These are phyloP conservation scores for Epichloe coenophiala DNA, from an alignment of 2,329 filamentous ascomycete genomes.

Conservation along the genomic window DNA sequence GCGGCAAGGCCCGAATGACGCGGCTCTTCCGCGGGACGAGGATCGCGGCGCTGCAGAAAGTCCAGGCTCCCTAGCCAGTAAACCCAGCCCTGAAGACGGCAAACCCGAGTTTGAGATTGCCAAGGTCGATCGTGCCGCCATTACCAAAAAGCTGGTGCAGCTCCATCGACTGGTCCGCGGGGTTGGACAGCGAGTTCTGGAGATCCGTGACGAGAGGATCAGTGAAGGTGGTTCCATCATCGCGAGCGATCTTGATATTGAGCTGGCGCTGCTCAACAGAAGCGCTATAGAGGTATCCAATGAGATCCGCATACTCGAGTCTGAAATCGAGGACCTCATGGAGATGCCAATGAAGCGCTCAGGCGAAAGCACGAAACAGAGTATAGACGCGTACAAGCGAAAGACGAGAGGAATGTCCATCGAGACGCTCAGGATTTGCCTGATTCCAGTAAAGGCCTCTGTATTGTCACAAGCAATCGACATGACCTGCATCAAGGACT, in stretches of 20 bases:
- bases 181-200: constrained; percentile 1
- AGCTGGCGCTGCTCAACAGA: constrained; percentile 14
- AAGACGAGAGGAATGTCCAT: constrained; percentile 45
- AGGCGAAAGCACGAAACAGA: constrained; percentile 11
- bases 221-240: neutral
- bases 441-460: constrained; percentile 46
- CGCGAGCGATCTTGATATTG: constrained; percentile 13
- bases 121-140: constrained; percentile 3
- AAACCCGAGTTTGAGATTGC: neutral
- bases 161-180: constrained; percentile 3
- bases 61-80: neutral
- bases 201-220: constrained; percentile 2
- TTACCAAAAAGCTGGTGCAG: neutral
- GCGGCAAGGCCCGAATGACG: neutral
- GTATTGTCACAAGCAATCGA: constrained; percentile 44
- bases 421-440: constrained; percentile 38
- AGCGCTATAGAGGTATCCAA: constrained; percentile 6
- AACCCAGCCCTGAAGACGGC: neutral
- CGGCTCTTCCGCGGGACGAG: neutral
- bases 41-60: neutral
- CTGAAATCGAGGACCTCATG: constrained; percentile 4
- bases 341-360: neutral
- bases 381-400: constrained; percentile 39
- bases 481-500: constrained; percentile 37
- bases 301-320: constrained; percentile 6